Conservation (phyloP, 306 rosid genomes). For the Herpetospermum pedunculosum region DNA sequence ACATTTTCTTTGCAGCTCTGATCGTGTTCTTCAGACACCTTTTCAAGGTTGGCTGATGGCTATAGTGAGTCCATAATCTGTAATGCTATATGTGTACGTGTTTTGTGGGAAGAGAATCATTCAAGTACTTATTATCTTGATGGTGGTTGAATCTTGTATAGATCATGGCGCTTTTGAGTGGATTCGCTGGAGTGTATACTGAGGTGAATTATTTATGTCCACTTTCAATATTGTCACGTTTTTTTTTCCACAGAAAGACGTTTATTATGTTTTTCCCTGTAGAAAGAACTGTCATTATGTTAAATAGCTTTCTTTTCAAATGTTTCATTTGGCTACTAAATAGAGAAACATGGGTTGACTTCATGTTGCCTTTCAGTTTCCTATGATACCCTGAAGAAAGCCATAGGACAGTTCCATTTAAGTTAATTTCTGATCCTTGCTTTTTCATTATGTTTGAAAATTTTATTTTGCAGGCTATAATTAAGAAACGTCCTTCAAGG, state of each 20-base stretch:
- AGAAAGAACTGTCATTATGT: background rate
- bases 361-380: background rate
- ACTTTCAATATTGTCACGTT: slow-evolving; percentile 2
- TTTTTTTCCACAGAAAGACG: background rate
- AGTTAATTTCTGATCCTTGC: background rate
- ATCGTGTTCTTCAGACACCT: slow-evolving; percentile 85
- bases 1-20: slow-evolving; percentile 51
- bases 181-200: slow-evolving; percentile 92
- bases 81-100: background rate
- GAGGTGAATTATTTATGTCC: slow-evolving; percentile 48
- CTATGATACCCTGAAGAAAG: background rate
- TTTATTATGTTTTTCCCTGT: background rate
- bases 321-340: background rate
- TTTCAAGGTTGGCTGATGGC: slow-evolving; percentile 97
- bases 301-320: background rate
- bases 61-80: slow-evolving; percentile 53
- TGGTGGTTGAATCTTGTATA: slow-evolving; percentile 23
- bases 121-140: slow-evolving; percentile 5
- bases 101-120: background rate
- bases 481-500: slow-evolving; percentile 89
- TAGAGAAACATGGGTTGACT: background rate
- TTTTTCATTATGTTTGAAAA: background rate
- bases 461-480: slow-evolving; percentile 59
- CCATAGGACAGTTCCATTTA: background rate
- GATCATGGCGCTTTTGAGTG: slow-evolving; percentile 96